Evolutionary conservation across 2,329 filamentous ascomycete genomes (phyloP), one percentile per base, ranked within the genome.

Genomic region (Monosporascus sp.): DNA sequence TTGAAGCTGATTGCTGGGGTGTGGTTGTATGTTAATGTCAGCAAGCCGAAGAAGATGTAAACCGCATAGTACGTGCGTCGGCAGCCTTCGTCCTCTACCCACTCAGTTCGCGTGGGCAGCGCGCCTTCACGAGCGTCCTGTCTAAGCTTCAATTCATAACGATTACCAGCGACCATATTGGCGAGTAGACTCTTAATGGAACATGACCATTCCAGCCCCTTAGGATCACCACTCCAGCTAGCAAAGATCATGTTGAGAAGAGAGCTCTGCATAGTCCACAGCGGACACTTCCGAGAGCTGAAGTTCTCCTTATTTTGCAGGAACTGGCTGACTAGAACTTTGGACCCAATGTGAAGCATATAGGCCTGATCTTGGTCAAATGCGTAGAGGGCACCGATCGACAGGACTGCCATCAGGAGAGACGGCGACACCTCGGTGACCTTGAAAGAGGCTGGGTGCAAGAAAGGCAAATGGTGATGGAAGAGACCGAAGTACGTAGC

Each of bases 231-330:
- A 70, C 94, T 97, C 94, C 94, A 99, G 78, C 92, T 97, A 52
- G 94, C 91, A 70, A 99, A 97, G 61, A 97, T 87, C 94, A 97
- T 97, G 78, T 99, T 99, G 54, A 99, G 79, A 51, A 99, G 77
- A 3, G 92, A 96, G 70, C 90, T 91, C 71, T 99, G 94, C 91
- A 97, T 97, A 48, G 93, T 94, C 93, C 94, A 97, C 16, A 99
- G 75, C 4, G 94, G 94, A 66, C 93, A 97, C 71, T 97, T 97
- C 64, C 93, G 86, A 8, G 94, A 97, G 77, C 93, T 96, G 72
- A 97, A 97, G 73, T 96, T 96, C 71, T 97, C 92, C 78, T 97
- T 97, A 76, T 97, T 95, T 73, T 96, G 91, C 58, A 99, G 73
- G 71, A 97, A 97, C 70, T 97, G 91, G 69, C 95, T 97, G 64